Evolutionary conservation across 192 early-diverging fungal genomes (phyloP).

Genomic region (Backusella luteola): DNA sequence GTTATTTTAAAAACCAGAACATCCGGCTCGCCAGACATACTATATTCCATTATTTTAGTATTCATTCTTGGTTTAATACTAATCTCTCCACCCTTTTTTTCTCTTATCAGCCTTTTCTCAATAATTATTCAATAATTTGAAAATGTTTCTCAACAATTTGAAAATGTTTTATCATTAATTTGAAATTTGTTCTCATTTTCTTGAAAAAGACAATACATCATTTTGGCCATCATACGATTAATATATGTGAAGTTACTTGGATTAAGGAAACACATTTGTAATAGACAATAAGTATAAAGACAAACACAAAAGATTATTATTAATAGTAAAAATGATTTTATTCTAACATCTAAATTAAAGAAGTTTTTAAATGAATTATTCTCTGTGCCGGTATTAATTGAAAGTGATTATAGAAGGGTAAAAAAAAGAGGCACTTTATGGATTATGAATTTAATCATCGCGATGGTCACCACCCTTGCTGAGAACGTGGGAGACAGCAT

Average conservation of each 20-base stretch:
- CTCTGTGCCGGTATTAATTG: neutral
- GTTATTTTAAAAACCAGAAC: no score
- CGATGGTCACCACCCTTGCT: neutral
- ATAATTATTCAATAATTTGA: no score
- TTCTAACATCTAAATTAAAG: slow-evolving; percentile 3
- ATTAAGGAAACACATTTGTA: neutral
- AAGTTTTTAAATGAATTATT: slow-evolving; percentile 6
- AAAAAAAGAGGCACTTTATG: neutral
- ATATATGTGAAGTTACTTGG: neutral
- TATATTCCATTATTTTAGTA: no score
- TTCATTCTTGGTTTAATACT: no score
- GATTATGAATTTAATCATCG: neutral
- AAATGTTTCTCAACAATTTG: no score
- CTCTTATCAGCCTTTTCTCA: no score
- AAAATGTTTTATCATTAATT: no score
- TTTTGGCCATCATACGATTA: no score
- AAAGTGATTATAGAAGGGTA: neutral
- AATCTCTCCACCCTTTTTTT: no score
- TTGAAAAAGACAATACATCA: no score
- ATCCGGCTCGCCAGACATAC: no score
- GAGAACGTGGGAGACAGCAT: neutral
- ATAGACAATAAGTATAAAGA: neutral
- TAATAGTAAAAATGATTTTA: slow-evolving; percentile 3
- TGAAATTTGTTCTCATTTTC: no score
- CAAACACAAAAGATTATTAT: neutral